These are phyloP conservation scores for Acanthamoeba royreba DNA, from an alignment of 208 protist species.

Conservation along the genomic window DNA sequence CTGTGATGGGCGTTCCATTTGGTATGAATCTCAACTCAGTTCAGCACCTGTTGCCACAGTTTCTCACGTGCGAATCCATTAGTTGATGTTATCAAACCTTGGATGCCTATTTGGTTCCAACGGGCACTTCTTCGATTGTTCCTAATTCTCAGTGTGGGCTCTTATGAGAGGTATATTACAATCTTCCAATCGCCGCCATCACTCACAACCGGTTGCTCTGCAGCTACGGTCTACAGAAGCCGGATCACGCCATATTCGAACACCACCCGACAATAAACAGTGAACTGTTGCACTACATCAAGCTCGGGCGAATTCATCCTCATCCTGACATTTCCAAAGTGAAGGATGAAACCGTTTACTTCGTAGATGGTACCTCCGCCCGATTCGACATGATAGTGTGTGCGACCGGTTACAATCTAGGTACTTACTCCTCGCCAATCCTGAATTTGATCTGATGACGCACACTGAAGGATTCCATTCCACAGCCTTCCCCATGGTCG, in stretches of 20 bases:
- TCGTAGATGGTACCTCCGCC: neutral
- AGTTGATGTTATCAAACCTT: neutral
- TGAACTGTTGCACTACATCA: constrained; percentile 51
- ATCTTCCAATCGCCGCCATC: too few species aligned
- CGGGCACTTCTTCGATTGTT: neutral
- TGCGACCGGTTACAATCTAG: constrained; percentile 41
- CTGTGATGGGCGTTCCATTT: constrained; percentile 12
- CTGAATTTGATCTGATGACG: too few species aligned
- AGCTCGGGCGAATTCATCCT: constrained; percentile 40
- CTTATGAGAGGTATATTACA: constrained; percentile 53
- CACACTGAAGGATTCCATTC: too few species aligned
- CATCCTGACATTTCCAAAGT: constrained; percentile 12
- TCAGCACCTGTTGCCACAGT: neutral
- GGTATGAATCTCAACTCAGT: neutral
- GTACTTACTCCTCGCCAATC: too few species aligned
- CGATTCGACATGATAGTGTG: constrained; percentile 47
- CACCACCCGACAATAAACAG: constrained; percentile 52
- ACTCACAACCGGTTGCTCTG: neutral
- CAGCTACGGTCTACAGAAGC: constrained; percentile 43
- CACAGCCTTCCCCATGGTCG: neutral
- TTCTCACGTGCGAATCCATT: neutral
- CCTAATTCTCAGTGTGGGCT: neutral
- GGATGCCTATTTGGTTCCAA: constrained; percentile 35
- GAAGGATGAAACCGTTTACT: neutral
- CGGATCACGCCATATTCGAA: constrained; percentile 48